Base-by-base conservation (phyloP, 371 early-diverging fungal species). In the Phascolomyces articulosus region DNA sequence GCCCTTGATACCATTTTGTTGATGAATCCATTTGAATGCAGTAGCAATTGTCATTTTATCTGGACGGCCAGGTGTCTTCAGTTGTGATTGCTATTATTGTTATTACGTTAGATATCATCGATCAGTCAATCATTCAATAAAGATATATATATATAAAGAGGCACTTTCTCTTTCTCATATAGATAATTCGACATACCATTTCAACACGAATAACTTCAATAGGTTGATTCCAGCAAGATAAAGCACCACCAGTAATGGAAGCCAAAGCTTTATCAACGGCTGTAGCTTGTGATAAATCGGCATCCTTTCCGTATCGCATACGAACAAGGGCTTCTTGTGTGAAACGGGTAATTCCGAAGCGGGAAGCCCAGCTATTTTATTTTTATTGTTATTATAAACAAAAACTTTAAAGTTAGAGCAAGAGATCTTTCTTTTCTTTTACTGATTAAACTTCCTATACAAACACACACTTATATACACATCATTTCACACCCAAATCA, bases 181-280 rank as follows among this genome's bases (percentile, higher is more conserved):
- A 1, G 11, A 2, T 6, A 34, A 34, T 34, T 9, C 34, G n/a
- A 27, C 47, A 24, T 59, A 59, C 51, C 98, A 98, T 98, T 70
- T 98, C 98, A 16, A 98, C 93, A 40, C 98, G 92, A 58, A 98
- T 97, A 29, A 97, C 97, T 72, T 97, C 97, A 63, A 97, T 93
- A 20, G 97, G 97, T 81, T 96, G 97, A 74, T 96, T 96, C 97
- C 97, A 97, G 84, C 96, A 96, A 11, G 92, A 88, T 41, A 96
- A 74, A n/a, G 93, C 95, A 68, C 96, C 97, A 73, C 94, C 96
- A 58, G 95, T 76, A 10, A 91, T 89, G 23, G 95, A 93, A 8
- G 96, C 89, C 27, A 89, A 64, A 41, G 91, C 85, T 67, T 87
- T 85, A 67, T 95, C 90, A 34, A 82, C 38, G 8, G 80, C 80